Base-by-base conservation (phyloP, 495 filamentous ascomycete genomes). In the Lasiosphaeriaceae sp. region DNA sequence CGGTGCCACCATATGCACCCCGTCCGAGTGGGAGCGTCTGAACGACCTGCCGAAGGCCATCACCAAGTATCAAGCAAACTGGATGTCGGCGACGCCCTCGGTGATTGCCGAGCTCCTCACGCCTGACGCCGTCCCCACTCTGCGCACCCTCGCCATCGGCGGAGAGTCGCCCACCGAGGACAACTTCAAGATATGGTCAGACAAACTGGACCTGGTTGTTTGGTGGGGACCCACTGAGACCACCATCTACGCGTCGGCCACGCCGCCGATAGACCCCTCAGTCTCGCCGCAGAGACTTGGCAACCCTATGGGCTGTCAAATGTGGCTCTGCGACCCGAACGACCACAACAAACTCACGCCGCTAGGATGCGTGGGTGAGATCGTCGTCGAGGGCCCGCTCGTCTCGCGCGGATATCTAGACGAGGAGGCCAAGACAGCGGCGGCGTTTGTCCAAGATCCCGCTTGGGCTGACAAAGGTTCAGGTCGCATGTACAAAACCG, bases 321-420 rank as follows among this genome's bases (percentile, higher is more conserved):
- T 52, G 46, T 50, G 85, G 84, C 9, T 84, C 80, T 20, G 90
- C 78, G 65, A 86, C 86, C 54, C 74, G 83, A 26, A 69, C 65
- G 7, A 85, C 80, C 46, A 77, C 72, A 3, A 82, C 79, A 11
- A 71, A 1, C 81, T 86, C 11, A 84, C 86, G 3, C 69, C 89
- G 6, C 77, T 86, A 11, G 90, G 90, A 14, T 82, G 78, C 9
- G 72, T 90, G 39, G 90, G 90, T 8, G 90, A 95, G 66, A 77
- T 95, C n/a, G 86, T 86, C 61, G 76, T 93, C 16, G 86, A 85
- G 31, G 88, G 90, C 0, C 68, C 75, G 0, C 47, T 60, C 1
- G 56, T 79, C 0, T 61, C 58, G 9, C 16, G 83, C 55, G 88
- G 89, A 2, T 93, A 93, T 57, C 75, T 90, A 47, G 90, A 92